Base-by-base conservation (phyloP, 345 rosid species). In the Aegle marmelos region DNA sequence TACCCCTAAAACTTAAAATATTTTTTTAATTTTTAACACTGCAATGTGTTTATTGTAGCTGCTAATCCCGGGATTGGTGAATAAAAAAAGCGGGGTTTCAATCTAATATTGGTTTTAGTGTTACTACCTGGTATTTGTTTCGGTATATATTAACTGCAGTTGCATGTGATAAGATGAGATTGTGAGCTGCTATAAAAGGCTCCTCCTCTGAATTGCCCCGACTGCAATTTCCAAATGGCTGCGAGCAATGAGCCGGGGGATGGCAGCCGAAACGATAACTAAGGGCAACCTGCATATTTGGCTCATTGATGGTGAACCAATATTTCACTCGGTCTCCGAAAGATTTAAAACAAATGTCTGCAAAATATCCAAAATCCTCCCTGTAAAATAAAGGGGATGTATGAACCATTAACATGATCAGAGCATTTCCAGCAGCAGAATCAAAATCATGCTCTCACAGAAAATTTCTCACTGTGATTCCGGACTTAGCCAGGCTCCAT, bases 401-500 rank as follows among this genome's bases (percentile, higher is more conserved):
- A 31, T 37, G 31, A 30, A 53, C 27, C 2, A 19, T 61, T 27
- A 28, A 10, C 16, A 61, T 61, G 19, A 14, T 61, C 50, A 45
- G 17, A 11, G 4, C 33, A 28, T 62, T 28, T 61, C 65, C 36
- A 28, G 66, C 8, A 61, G 65, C 34, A 28, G 4, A 28, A 53
- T 70, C 37, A 30, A 70, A 50, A 11, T 54, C n/a, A 21, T 53
- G 6, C 19, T 68, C 30, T 10, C 30, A n/a, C 56, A 8, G 25
- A 53, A 70, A 50, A 70, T 53, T 53, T 70, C 89, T 83, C 50
- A 92, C 98, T 81, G 89, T 72, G 87, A 77, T 74, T 83, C 70
- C 14, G 94, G 86, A 80, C 89, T 89, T 75, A 95, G 90, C 98
- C 98, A 93, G 37, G 88, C 87, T 72, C 89, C 83, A 70, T 93